A percentile compares a stretch with the other conserved stretches of the same genome.
phyloP scores from a whole-genome alignment of 75 land plant species.

The Chamaecyparis obtusa region DNA sequence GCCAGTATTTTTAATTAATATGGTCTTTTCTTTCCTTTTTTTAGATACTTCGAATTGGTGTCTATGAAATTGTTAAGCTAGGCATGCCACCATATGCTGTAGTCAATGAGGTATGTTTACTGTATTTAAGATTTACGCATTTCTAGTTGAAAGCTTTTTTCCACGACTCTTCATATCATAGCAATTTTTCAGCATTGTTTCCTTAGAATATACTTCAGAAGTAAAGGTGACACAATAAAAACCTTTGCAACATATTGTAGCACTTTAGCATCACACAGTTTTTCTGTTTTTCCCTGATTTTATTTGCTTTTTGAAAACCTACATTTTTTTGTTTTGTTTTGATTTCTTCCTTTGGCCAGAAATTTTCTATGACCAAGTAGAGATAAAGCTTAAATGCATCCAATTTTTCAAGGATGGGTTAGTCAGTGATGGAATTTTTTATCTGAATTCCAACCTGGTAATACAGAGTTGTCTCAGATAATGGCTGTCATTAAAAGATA shows the following conservation, averaged over 20 bases:
- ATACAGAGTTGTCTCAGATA: background rate
- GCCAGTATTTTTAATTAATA: constrained; percentile 1
- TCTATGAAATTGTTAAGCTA: constrained; percentile 83
- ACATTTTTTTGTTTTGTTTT: background rate
- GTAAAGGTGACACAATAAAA: background rate
- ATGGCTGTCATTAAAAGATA: background rate
- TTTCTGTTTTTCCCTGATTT: background rate
- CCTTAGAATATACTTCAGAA: background rate
- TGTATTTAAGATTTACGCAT: background rate
- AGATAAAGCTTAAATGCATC: background rate
- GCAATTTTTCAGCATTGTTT: background rate
- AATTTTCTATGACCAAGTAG: background rate
- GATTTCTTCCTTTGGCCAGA: background rate
- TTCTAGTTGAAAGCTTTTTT: background rate
- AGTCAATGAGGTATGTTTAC: constrained; percentile 74
- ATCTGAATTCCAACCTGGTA: background rate
- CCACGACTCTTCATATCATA: background rate
- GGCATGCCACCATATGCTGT: constrained; percentile 91
- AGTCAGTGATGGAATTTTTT: background rate
- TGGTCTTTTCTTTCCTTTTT: constrained; percentile 6
- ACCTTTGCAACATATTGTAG: background rate
- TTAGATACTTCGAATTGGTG: constrained; percentile 88
- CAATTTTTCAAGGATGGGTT: background rate
- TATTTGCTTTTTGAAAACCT: background rate
- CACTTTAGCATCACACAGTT: background rate